Base-by-base conservation (phyloP, 257 asterid genomes). In the Striga asiatica region DNA sequence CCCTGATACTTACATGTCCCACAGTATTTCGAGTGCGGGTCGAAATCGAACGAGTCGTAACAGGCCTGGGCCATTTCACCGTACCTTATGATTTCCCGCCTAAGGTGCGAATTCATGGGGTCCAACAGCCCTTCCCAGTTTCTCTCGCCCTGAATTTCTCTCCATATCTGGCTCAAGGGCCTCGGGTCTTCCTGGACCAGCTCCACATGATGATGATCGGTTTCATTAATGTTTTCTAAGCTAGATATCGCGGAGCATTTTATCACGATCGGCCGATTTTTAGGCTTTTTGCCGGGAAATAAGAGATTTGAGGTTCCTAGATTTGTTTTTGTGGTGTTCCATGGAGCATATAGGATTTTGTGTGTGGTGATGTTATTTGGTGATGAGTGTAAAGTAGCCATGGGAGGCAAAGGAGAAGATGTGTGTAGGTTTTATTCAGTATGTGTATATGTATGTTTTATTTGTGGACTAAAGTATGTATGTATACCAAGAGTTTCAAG, bases 1-100 rank as follows among this genome's bases (percentile, higher is more conserved):
- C 75, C 75, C 7, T 42, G 54, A 68, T 83, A 86, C 43, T 83
- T 83, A 64, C 94, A 86, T 1, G 91, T 80, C 54, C 95, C 95
- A 74, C 95, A 86, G 67, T 83, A 83, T 12, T 73, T 86, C 12
- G 94, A 85, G 73, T 78, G 66, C 10, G 86, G 92, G 65, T 87
- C 94, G 71, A 73, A 87, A 53, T 87, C 94, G 73, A 87, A 87
- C 1, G 89, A 84, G 35, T 87, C 94, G 65, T 83, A 87, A 71
- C 89, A 80, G 5, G 94, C 81, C 38, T 83, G 94, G 0, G 94
- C 88, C 76, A 83, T 75, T 39, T 86, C 96, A 0, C 92, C 96
- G 41, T 81, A 79, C 4, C 87, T 76, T 8, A 87, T 70, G 39
- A 83, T 74, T 50, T 87, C 89, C 1, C 47, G 42, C 2, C 94